These are phyloP conservation scores for Ophiocordyceps camponoti-rufipedis DNA, from an alignment of 2,329 filamentous ascomycete genomes.

Conservation along the genomic window DNA sequence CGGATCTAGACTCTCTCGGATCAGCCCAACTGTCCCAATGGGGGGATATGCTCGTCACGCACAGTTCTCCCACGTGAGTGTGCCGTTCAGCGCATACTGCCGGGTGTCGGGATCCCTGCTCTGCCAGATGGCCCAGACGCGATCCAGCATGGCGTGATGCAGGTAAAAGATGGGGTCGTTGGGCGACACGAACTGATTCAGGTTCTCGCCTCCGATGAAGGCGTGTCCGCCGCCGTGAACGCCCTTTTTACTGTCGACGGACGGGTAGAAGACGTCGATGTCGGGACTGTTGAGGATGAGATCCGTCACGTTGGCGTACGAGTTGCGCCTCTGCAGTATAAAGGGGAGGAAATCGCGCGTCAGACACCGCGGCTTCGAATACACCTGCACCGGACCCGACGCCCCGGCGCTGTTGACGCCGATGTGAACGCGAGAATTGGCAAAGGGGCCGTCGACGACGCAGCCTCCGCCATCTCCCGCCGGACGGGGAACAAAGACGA, in stretches of 20 bases:
- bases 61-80: background rate
- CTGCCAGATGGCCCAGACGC: constrained; percentile 11
- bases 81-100: background rate
- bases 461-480: constrained; percentile 31
- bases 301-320: background rate
- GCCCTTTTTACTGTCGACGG: background rate
- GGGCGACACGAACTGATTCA: constrained; percentile 6
- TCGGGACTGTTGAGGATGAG: background rate
- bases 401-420: constrained; percentile 4
- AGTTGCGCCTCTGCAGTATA: background rate
- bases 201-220: constrained; percentile 3
- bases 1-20: background rate
- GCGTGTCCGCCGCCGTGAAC: constrained; percentile 17
- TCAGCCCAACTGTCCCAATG: background rate
- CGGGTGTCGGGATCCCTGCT: background rate
- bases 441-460: constrained; percentile 25
- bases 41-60: background rate
- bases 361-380: constrained; percentile 17
- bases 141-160: constrained; percentile 11
- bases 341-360: constrained; percentile 4
- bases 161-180: constrained; percentile 12
- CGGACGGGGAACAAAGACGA: constrained; percentile 6
- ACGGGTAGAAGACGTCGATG: background rate
- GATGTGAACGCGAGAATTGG: constrained; percentile 16
- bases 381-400: background rate